A percentile compares a stretch with the other conserved stretches of the same genome.
phyloP scores from a whole-genome alignment of 441 rosid genomes.

The Euphorbia celastroides region DNA sequence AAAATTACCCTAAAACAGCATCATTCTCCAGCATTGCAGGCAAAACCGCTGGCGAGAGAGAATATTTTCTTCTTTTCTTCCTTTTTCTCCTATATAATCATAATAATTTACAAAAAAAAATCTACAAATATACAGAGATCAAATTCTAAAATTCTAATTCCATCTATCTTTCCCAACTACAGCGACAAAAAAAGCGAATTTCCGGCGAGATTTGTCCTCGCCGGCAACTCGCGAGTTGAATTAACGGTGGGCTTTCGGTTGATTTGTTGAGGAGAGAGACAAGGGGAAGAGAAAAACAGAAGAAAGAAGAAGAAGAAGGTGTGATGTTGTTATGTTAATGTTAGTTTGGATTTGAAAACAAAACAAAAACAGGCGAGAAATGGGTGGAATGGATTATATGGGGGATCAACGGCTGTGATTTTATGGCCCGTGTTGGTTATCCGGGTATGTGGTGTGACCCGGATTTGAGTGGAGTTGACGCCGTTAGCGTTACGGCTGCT shows the following conservation, averaged over 20 bases:
- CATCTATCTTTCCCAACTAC: slow-evolving; percentile 18
- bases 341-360: slow-evolving; percentile 30
- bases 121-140: background rate
- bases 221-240: slow-evolving; percentile 31
- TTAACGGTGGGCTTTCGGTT: background rate
- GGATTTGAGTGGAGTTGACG: too few relatives aligned
- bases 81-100: slow-evolving; percentile 27
- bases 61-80: slow-evolving; percentile 26
- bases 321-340: slow-evolving; percentile 18
- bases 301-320: background rate
- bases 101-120: slow-evolving; percentile 18
- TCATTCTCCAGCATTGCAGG: slow-evolving; percentile 37
- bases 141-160: background rate
- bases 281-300: background rate
- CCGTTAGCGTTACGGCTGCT: too few relatives aligned
- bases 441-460: too few relatives aligned
- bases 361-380: slow-evolving; percentile 41
- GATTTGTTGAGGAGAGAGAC: background rate
- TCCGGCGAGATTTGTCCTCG: slow-evolving; percentile 51
- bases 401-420: slow-evolving; percentile 19
- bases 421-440: slow-evolving; percentile 24
- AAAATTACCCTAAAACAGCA: slow-evolving; percentile 18
- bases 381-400: slow-evolving; percentile 23
- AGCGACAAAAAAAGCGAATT: slow-evolving; percentile 2
- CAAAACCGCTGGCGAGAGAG: slow-evolving; percentile 25